Conservation (phyloP, 2,329 filamentous ascomycete genomes). For the Sarocladium kiliense region DNA sequence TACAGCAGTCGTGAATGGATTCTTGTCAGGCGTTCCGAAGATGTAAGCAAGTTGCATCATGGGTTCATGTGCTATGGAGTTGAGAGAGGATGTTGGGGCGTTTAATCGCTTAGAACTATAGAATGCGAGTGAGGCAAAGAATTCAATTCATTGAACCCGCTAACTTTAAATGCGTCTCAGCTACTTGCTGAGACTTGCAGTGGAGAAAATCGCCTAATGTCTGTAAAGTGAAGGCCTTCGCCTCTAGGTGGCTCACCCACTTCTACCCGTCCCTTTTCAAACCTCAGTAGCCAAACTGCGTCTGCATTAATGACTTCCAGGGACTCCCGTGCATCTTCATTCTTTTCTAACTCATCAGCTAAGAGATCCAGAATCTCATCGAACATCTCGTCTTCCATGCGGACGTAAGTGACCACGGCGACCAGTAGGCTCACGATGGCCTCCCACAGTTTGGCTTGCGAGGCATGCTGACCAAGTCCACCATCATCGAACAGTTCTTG, state of each 20-base stretch:
- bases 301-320: constrained; percentile 65
- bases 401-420: constrained; percentile 56
- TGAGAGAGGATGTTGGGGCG: background rate
- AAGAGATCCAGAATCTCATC: constrained; percentile 66
- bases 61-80: background rate
- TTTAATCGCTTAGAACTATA: background rate
- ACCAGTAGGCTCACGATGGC: constrained; percentile 55
- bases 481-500: constrained; percentile 13
- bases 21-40: constrained; percentile 51
- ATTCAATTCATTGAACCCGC: background rate
- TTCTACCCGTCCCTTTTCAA: constrained; percentile 38
- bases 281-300: constrained; percentile 67
- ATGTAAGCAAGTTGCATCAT: constrained; percentile 30
- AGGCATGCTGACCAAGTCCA: constrained; percentile 53
- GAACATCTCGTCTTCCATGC: constrained; percentile 63
- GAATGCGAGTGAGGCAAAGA: background rate
- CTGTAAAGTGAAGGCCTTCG: constrained; percentile 35
- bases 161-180: background rate
- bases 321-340: constrained; percentile 45
- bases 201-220: constrained; percentile 18
- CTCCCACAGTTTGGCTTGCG: constrained; percentile 60
- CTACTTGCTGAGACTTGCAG: background rate
- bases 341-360: constrained; percentile 39
- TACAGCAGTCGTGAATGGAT: constrained; percentile 71
- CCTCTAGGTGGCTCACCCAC: constrained; percentile 32